Percentiles rank a stretch among this genome's conserved stretches.
Evolutionary conservation across 2,329 filamentous ascomycete genomes (phyloP).

Genomic region (Trichophyton rubrum): DNA sequence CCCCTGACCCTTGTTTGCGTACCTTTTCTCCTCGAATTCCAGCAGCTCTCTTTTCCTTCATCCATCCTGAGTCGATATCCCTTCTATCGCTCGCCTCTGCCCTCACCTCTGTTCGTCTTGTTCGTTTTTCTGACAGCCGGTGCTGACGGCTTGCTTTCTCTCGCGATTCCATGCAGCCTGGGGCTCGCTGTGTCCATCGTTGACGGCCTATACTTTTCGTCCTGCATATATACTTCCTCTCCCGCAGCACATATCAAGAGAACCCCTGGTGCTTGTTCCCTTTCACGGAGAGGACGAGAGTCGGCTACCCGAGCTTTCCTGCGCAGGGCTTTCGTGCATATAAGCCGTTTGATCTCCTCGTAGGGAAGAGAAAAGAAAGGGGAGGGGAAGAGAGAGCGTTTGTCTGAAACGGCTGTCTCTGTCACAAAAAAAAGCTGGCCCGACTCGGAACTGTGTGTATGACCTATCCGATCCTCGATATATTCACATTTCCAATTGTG

Average conservation of each 20-base stretch:
- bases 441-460: constrained; percentile 4
- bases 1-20: not conserved
- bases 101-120: not conserved
- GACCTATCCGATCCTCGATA: not conserved
- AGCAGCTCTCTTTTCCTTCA: not conserved
- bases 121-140: constrained; percentile 9
- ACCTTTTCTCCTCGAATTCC: not conserved
- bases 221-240: not conserved
- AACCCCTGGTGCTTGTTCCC: not conserved
- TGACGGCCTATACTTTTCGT: constrained; percentile 1
- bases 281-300: not conserved
- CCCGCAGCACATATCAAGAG: not conserved
- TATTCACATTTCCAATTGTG: not conserved
- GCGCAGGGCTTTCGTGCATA: not conserved
- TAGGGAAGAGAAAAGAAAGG: not conserved
- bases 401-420: not conserved
- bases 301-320: not conserved
- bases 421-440: not conserved
- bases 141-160: constrained; percentile 9
- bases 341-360: not conserved
- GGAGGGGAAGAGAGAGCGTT: not conserved
- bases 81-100: not conserved
- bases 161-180: constrained; percentile 11
- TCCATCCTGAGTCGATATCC: not conserved
- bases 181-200: constrained; percentile 11